These are phyloP conservation scores for Echinosophora koreensis DNA, from an alignment of 306 rosid genomes.

Conservation along the genomic window DNA sequence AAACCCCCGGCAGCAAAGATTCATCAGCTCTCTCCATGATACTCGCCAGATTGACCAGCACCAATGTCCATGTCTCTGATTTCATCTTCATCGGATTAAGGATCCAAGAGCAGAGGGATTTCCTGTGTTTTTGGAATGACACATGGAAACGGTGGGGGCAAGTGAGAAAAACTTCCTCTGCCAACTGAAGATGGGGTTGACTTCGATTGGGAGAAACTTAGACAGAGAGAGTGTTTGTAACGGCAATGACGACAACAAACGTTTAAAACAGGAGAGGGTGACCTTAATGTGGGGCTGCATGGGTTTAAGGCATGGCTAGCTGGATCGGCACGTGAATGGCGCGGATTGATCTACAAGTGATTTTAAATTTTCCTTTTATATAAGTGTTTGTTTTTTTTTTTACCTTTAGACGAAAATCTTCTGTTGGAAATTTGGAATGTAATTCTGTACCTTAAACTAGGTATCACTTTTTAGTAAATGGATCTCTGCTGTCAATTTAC, in stretches of 20 bases:
- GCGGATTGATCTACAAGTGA: too few species aligned
- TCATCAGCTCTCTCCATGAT: conserved; percentile 86
- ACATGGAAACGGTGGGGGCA: not conserved
- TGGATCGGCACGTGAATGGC: too few species aligned
- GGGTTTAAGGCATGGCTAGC: too few species aligned
- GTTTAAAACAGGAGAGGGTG: too few species aligned
- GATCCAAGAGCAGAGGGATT: not conserved
- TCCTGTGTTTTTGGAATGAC: not conserved
- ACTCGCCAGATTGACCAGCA: conserved; percentile 72
- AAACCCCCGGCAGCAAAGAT: conserved; percentile 80
- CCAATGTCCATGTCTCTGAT: conserved; percentile 63
- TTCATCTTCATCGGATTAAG: conserved; percentile 53
- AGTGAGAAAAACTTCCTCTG: not conserved
- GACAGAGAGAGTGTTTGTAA: not conserved
- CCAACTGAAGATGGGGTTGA: not conserved
- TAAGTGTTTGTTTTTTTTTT: too few species aligned
- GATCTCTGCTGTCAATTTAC: too few species aligned
- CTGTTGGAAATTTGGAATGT: too few species aligned
- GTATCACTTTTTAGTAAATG: too few species aligned
- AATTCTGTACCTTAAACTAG: too few species aligned
- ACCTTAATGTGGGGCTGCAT: too few species aligned
- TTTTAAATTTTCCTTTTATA: too few species aligned
- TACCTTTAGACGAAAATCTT: too few species aligned
- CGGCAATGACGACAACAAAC: not conserved
- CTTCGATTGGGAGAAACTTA: not conserved